Evolutionary conservation across 768 basidiomycete genomes (phyloP), one percentile per base, ranked within the genome.

Genomic region (Infundibulicybe gibba): DNA sequence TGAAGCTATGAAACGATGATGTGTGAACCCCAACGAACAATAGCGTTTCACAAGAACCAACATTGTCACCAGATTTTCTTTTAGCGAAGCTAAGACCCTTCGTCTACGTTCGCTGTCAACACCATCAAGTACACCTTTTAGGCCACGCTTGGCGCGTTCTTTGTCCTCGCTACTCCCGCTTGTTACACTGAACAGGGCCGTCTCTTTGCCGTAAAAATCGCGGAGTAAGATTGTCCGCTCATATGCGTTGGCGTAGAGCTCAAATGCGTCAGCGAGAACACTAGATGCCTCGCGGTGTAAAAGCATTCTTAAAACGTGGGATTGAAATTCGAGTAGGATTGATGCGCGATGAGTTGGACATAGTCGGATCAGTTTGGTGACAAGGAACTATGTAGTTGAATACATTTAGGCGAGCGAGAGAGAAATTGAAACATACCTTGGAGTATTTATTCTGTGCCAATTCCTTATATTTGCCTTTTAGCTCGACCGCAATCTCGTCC

Each of bases 141-240:
- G 64, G 0, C 89, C 88, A 50, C 77, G 81, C 61, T 77, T 84
- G 4, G 79, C 77, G 12, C 68, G 67, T 51, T 80, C 85, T 60
- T 81, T 84, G 40, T 86, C 81, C 42, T 77, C 77, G 0, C 73
- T 76, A 39, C 77, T 83, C 12, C 80, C 81, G 15, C 59, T 68
- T 0, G 71, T 77, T 5, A 76, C 54, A 5, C 66, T 72, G 64
- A 95, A 92, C 25, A 97, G 66, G 2, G 76, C 70, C 0, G 83
- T 85, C 62, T 97, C 94, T 61, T 88, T 90, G 12, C 94, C 94
- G 54, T 93, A 97, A 52, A 97, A 92, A 50, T 93, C 90, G 14
- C 86, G 80, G 5, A 95, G 69, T 5, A 97, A 72, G 16, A 91
- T 70, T 0, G 85, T 77, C 15, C 90, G 80, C 56, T 95, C 92